Conservation (phyloP, 2,329 filamentous ascomycete genomes). For the Xylariaceae sp. region DNA sequence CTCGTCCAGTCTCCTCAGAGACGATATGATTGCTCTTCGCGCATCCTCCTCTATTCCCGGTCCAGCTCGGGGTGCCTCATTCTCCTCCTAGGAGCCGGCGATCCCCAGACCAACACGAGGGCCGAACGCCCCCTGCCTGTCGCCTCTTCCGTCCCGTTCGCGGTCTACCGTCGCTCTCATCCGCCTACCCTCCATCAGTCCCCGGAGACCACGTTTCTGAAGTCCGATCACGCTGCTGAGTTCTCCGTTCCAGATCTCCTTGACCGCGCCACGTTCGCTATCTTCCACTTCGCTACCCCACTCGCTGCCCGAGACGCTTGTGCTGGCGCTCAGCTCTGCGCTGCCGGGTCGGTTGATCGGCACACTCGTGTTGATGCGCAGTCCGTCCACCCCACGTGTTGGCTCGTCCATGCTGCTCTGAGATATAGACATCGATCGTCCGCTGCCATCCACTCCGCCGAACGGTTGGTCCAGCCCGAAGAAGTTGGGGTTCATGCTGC, state of each 20-base stretch:
- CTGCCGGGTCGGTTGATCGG: slow-evolving; percentile 43
- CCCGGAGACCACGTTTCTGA: slow-evolving; percentile 88
- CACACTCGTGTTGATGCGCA: slow-evolving; percentile 53
- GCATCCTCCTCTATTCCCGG: slow-evolving; percentile 6
- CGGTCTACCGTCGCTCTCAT: slow-evolving; percentile 48
- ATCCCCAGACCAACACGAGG: slow-evolving; percentile 53
- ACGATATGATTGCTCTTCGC: too few relatives aligned
- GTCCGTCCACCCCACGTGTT: slow-evolving; percentile 33
- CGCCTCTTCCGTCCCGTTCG: slow-evolving; percentile 29
- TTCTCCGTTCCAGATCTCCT: slow-evolving; percentile 77
- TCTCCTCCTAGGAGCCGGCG: slow-evolving; percentile 41
- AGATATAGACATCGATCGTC: slow-evolving; percentile 31
- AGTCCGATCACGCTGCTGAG: slow-evolving; percentile 88
- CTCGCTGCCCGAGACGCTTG: slow-evolving; percentile 49
- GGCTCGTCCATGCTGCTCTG: slow-evolving; percentile 26
- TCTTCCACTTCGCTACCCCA: slow-evolving; percentile 39
- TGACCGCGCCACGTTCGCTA: slow-evolving; percentile 40
- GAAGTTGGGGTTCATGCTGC: slow-evolving; percentile 60
- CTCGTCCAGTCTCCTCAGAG: too few relatives aligned
- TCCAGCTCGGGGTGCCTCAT: slow-evolving; percentile 11
- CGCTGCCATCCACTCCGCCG: slow-evolving; percentile 20
- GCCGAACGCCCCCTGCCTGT: slow-evolving; percentile 23
- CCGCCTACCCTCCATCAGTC: slow-evolving; percentile 89
- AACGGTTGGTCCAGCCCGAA: slow-evolving; percentile 43
- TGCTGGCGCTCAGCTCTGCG: slow-evolving; percentile 54